Base-by-base conservation (phyloP, 2,329 filamentous ascomycete genomes). In the Aaosphaeria arxii region DNA sequence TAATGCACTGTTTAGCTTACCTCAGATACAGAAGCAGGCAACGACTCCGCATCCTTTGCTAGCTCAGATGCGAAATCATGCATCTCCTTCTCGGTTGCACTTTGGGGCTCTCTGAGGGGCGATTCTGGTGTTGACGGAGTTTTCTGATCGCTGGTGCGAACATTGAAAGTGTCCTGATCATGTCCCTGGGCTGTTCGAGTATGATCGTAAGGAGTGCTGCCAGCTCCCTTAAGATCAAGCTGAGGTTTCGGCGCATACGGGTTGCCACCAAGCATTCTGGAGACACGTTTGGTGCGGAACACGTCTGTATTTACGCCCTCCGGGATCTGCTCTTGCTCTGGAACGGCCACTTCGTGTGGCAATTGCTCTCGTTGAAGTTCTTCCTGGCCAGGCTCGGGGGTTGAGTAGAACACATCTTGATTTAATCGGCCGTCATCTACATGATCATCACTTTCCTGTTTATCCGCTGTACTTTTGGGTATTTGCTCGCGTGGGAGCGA, bases 271-370 rank as follows among this genome's bases (percentile, higher is more conserved):
- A 86, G 69, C 64, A 82, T 73, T 50, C 71, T 76, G 30, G 82
- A 79, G 17, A 85, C 78, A 46, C 74, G 76, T 3, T 77, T 78
- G 46, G 80, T 86, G 47, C 81, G 79, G 59, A 87, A 87, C 0
- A 87, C 66, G 54, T 83, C 78, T 5, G 78, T 77, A 58, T 86
- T 77, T 58, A 85, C 73, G 42, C 79, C 82, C 45, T 83, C 79
- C 4, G 82, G 75, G 11, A 78, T 50, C n/a, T 78, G 73, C 13
- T 77, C 72, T 47, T 75, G 63, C 44, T 56, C 51, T 24, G 64
- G 61, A 13, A 62, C 56, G 40, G 58, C 56, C 35, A 52, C 53
- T 50, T 55, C 48, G 39, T 70, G 65, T 32, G 66, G 58, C 4
- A 70, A 48, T 7, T 54, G 40, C 31, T 58, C 51, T 17, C 30